Base-by-base conservation (phyloP, 306 rosid species). In the Alnus glutinosa region DNA sequence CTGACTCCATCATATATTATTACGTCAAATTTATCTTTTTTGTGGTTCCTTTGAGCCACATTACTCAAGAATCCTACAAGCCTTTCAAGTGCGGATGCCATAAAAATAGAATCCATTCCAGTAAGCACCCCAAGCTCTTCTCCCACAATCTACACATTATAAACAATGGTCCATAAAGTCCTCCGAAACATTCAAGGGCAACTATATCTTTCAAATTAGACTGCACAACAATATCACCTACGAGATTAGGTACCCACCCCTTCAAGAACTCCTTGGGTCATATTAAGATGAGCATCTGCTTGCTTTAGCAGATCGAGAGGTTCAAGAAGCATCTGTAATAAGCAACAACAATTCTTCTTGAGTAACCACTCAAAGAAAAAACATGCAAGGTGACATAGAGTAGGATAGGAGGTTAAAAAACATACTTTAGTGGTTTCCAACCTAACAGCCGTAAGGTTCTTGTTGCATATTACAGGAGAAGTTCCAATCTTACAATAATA, bases 71-170 rank as follows among this genome's bases (percentile, higher is more conserved):
- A 85, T 55, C 92, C 87, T 7, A 89, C 83, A 82, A 84, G 88
- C 81, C 88, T 92, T 83, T 90, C 97, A 63, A 92, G 94, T 34
- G 88, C 85, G 46, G 86, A 83, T 57, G 88, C 82, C 8, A 80
- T 86, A 77, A 92, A 84, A 71, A 92, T 83, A 3, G 98, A 81
- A 81, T 95, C 98, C 97, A 91, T 94, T 76, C 95, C 98, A 39
- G 97, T 97, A 36, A 94, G 89, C 80, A 94, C 86, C 39, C 97
- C 97, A 72, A 95, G 97, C 89, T 95, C 98, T 85, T 95, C 98
- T 75, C 97, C 98, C 48, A 95, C 93, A 48, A 95, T 89, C 98
- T 95, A 81, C 73, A 71, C 66, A 66, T 63, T 47, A 78, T 28
- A 79, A 37, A 78, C 51, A 62, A 75, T 64, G 74, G 28, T 47